These are phyloP conservation scores for Xylariales sp. DNA, from an alignment of 2,329 filamentous ascomycete species.

Conservation along the genomic window DNA sequence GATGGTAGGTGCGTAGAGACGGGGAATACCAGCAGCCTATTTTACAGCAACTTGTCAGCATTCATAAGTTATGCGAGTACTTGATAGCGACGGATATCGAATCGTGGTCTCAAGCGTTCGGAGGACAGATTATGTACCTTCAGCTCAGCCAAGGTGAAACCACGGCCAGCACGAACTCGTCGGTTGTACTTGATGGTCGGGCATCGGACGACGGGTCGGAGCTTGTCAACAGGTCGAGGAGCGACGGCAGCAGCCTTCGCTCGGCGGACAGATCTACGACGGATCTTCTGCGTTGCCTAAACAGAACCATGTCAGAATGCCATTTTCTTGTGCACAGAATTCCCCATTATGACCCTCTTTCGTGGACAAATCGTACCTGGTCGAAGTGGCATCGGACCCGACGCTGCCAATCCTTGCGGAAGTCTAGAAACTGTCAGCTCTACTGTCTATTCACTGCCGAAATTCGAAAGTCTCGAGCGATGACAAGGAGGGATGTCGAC, in stretches of 20 bases:
- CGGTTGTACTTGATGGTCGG: constrained; percentile 99
- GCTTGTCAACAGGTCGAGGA: constrained; percentile 93
- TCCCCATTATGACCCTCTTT: neutral
- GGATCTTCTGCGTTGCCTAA: constrained; percentile 93
- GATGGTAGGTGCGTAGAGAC: constrained; percentile 90
- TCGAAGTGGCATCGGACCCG: constrained; percentile 99
- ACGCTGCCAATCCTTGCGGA: constrained; percentile 99
- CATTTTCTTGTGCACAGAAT: neutral
- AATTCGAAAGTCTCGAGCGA: no score
- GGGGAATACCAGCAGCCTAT: constrained; percentile 91
- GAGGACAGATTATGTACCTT: constrained; percentile 77
- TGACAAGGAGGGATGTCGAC: no score
- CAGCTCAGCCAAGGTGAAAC: constrained; percentile 95
- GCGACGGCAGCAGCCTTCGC: constrained; percentile 93
- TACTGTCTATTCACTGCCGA: no score
- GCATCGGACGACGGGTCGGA: constrained; percentile 95
- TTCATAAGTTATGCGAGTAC: constrained; percentile 13
- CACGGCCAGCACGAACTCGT: constrained; percentile 90
- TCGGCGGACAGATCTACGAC: constrained; percentile 84
- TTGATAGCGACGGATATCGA: no score
- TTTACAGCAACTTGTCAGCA: neutral
- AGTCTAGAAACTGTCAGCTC: constrained; percentile 59
- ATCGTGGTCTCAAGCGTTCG: no score
- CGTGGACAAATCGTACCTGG: constrained; percentile 59
- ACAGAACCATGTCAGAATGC: constrained; percentile 31